phyloP scores from a whole-genome alignment of 257 asterid species.

The Ligustrum vulgare region DNA sequence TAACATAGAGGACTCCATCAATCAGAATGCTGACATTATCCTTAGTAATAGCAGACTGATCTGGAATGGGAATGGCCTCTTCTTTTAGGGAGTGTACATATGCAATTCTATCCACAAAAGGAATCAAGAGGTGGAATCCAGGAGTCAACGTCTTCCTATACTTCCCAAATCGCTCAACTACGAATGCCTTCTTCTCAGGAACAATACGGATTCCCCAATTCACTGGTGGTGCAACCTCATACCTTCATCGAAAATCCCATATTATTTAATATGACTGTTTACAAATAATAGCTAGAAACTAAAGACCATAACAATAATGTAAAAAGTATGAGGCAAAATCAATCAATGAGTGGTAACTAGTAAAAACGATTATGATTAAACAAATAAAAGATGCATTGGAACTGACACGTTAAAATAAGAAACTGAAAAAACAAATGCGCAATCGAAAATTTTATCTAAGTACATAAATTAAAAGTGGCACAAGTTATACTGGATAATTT shows the following conservation, averaged over 20 bases:
- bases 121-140: constrained; percentile 78
- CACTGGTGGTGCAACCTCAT: constrained; percentile 52
- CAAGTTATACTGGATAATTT: not conserved
- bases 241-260: constrained; percentile 37
- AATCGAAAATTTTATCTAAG: not conserved
- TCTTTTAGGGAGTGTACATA: constrained; percentile 85
- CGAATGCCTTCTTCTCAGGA: constrained; percentile 83
- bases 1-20: constrained; percentile 88
- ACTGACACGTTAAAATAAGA: not conserved
- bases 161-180: constrained; percentile 86
- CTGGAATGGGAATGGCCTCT: constrained; percentile 75
- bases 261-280: not conserved
- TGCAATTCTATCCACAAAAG: constrained; percentile 79
- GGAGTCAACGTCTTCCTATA: constrained; percentile 76
- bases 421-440: not conserved
- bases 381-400: not conserved
- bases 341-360: not conserved
- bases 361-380: not conserved
- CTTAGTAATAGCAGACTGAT: constrained; percentile 85
- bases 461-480: not conserved
- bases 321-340: not conserved
- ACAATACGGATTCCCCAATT: constrained; percentile 90
- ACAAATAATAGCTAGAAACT: not conserved
- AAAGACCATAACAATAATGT: not conserved
- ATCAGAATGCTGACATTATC: constrained; percentile 82